Conservation (phyloP, 116 monocot genomes). For the Posidonia oceanica region DNA sequence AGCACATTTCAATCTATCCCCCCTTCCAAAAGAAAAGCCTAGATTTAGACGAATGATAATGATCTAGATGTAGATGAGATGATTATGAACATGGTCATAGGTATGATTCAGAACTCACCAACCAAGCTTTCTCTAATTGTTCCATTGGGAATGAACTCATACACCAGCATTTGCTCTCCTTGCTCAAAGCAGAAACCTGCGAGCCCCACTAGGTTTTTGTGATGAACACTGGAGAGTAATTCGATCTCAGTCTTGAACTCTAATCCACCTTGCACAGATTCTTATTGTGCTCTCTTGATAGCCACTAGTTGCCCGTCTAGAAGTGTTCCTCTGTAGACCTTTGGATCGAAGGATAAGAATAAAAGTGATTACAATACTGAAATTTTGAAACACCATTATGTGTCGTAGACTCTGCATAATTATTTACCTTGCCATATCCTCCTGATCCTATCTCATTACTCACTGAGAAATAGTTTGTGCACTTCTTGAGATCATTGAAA, state of each 20-base stretch:
- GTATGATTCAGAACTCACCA: constrained; percentile 13
- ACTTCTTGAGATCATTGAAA: constrained; percentile 44
- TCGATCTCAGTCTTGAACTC: constrained; percentile 79
- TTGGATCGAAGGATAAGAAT: too few species aligned
- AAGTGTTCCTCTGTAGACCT: constrained; percentile 21
- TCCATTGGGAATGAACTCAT: constrained; percentile 51
- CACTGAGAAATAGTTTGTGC: constrained; percentile 60
- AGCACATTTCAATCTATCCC: neutral
- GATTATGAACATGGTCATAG: too few species aligned
- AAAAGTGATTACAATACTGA: neutral
- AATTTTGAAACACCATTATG: neutral
- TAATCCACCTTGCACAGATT: constrained; percentile 48
- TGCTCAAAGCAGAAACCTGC: constrained; percentile 61
- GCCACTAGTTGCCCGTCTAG: constrained; percentile 37
- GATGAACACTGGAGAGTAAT: constrained; percentile 61
- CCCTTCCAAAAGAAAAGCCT: neutral
- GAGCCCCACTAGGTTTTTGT: constrained; percentile 53
- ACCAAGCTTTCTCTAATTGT: constrained; percentile 41
- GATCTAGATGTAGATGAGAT: too few species aligned
- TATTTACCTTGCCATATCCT: constrained; percentile 63
- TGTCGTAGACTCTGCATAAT: neutral
- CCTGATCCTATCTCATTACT: constrained; percentile 54
- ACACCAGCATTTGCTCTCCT: constrained; percentile 56
- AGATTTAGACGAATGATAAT: too few species aligned
- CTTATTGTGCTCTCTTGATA: constrained; percentile 48